Evolutionary conservation across 2,329 filamentous ascomycete genomes (phyloP), one percentile per base, ranked within the genome.

Genomic region (Stachybotrys chlorohalonatus): DNA sequence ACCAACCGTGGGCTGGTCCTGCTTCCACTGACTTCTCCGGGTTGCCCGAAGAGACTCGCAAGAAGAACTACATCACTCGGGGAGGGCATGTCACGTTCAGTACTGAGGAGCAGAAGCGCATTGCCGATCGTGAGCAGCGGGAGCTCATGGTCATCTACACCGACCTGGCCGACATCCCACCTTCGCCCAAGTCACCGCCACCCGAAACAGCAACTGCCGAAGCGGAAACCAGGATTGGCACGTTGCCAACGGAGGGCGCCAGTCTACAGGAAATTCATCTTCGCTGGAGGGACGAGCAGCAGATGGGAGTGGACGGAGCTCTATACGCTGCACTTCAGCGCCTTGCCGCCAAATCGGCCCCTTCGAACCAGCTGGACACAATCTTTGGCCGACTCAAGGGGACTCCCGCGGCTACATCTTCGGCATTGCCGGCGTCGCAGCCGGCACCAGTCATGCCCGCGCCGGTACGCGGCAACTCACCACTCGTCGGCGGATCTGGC

Each of bases 91-190:
- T 77, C 31, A 63, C 68, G 0, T 76, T 85, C 39, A 68, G 72
- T 16, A 85, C 82, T 0, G 72, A 77, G 0, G 79, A 85, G 64
- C 79, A 83, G 59, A 74, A 76, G 56, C 65, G 70, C 30, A 84
- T 84, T 64, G 72, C 74, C 7, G 75, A 80, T 50, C 78, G 82
- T 31, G 83, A 85, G 62, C 77, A 76, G 50, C 74, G 73, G 11
- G 82, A 84, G 61, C 73, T 86, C 39, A 83, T 86, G 78, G 79
- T 73, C n/a, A 72, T 83, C 49, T 85, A 85, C 61, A 75, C 76
- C 1, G 75, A 77, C 51, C 62, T 70, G 1, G 70, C 74, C 4
- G 80, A 84, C 57, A 82, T 84, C 51, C 81, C 81, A 1, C 70
- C 75, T 2, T 78, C 79, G 4, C 80, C 81, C 11, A 79, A 79